Evolutionary conservation across 441 rosid genomes (phyloP), one percentile per base, ranked within the genome.

Genomic region (Populus hybrid): DNA sequence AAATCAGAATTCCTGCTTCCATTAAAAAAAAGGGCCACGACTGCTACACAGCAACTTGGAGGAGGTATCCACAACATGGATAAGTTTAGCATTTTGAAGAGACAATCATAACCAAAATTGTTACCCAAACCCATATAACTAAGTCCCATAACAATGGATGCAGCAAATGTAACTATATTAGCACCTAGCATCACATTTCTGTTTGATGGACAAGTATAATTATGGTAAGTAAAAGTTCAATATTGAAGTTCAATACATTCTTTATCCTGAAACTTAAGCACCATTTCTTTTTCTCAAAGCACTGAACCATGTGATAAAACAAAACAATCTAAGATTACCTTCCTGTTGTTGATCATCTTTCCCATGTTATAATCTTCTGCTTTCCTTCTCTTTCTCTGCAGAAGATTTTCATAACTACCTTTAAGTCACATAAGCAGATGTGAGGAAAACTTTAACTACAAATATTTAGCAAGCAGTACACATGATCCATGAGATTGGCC

Each of bases 301-400:
- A 21, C 42, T 23, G 40, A 50, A 67, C 9, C 53, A 42, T 64
- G 45, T 33, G 11, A 21, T 26, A 24, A 45, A 73, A 21, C 20
- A 21, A 50, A 65, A 56, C 38, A 71, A 26, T 40, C n/a, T 33
- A 61, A 28, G 14, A 11, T 3, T 87, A 94, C 99, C 99, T 91
- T 92, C 85, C 89, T 84, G 73, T 66, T 80, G 86, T 79, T 86
- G 71, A 79, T 71, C 84, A 90, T 93, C 88, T 85, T 94, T 36
- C 92, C 97, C 68, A 78, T 35, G 61, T 76, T 80, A 71, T 85
- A 80, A 69, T 96, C 99, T 53, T 95, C 97, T 59, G 90, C 83
- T 88, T 94, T 96, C 84, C 97, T 90, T 82, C 95, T 88, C 84
- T 97, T 97, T 83, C 97, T 88, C 99, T 94, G 88, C 70, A 67